These are phyloP conservation scores for Alternaria viburni DNA, from an alignment of 2,329 filamentous ascomycete genomes.

Conservation along the genomic window DNA sequence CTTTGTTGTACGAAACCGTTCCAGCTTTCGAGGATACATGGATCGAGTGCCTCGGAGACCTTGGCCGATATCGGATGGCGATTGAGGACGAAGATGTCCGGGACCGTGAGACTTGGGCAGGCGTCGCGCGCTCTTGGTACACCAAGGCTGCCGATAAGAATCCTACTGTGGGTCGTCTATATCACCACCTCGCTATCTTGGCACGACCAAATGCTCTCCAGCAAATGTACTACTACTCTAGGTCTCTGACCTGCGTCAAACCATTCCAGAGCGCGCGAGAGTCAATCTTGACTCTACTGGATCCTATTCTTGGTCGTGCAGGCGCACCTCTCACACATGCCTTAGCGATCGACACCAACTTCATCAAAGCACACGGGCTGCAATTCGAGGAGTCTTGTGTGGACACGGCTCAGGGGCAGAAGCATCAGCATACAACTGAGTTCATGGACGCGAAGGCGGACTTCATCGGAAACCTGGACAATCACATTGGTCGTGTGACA, in stretches of 20 bases:
- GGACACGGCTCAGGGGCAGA: not conserved
- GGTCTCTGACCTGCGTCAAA: constrained; percentile 70
- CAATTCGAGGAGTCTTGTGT: constrained; percentile 63
- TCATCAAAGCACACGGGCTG: constrained; percentile 69
- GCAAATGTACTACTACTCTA: constrained; percentile 75
- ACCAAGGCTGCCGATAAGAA: constrained; percentile 78
- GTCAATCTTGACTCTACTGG: constrained; percentile 72
- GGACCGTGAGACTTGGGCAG: constrained; percentile 81
- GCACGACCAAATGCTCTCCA: constrained; percentile 72
- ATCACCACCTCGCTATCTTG: constrained; percentile 86
- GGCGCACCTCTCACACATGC: constrained; percentile 38
- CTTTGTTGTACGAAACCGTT: constrained; percentile 83
- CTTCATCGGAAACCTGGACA: constrained; percentile 63
- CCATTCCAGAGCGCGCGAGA: constrained; percentile 73
- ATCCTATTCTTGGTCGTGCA: constrained; percentile 54
- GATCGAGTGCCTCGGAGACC: constrained; percentile 90
- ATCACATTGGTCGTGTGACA: constrained; percentile 61
- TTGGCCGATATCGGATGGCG: constrained; percentile 87
- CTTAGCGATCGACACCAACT: constrained; percentile 62
- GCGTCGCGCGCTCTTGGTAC: constrained; percentile 80
- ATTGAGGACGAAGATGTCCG: constrained; percentile 82
- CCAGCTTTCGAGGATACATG: constrained; percentile 84
- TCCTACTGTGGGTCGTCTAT: constrained; percentile 77
- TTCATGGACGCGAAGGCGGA: constrained; percentile 55
- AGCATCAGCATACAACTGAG: constrained; percentile 40